phyloP scores from a whole-genome alignment of 179 eudicot genomes.

The Pouteria campechiana region DNA sequence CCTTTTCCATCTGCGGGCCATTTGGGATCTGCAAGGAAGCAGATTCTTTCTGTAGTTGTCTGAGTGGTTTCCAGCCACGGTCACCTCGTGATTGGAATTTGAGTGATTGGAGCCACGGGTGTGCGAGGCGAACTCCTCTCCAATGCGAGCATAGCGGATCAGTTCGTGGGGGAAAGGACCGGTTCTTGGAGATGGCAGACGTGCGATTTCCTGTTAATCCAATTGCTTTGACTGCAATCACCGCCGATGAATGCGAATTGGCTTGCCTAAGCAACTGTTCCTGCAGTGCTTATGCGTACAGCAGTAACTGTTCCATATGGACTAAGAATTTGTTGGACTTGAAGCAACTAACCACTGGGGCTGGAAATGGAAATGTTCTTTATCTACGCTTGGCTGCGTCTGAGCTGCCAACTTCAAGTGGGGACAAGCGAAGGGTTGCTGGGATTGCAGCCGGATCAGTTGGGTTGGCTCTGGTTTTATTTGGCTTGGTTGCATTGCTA shows the following conservation, averaged over 20 bases:
- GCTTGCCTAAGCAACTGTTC: constrained; percentile 44
- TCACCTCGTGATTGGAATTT: constrained; percentile 33
- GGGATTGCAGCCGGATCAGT: constrained; percentile 29
- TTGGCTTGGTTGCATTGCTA: constrained; percentile 12
- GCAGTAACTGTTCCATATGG: constrained; percentile 36
- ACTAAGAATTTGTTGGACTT: constrained; percentile 26
- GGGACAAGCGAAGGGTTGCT: constrained; percentile 13
- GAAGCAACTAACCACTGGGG: constrained; percentile 20
- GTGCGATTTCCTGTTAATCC: constrained; percentile 22
- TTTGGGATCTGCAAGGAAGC: constrained; percentile 47
- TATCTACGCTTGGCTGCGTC: constrained; percentile 35
- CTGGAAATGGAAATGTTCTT: constrained; percentile 19
- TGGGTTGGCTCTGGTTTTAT: constrained; percentile 5
- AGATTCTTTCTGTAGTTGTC: constrained; percentile 38
- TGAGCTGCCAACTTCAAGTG: constrained; percentile 20
- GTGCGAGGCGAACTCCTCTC: constrained; percentile 25
- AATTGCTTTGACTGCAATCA: constrained; percentile 4
- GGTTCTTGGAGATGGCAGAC: constrained; percentile 11
- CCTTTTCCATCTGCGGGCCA: constrained; percentile 53
- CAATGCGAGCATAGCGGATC: constrained; percentile 22
- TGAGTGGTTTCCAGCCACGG: constrained; percentile 29
- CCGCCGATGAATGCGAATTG: constrained; percentile 24
- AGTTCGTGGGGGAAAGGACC: constrained; percentile 12
- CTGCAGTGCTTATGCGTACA: constrained; percentile 53
- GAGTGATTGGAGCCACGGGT: constrained; percentile 57